These are phyloP conservation scores for Gastrodia elata DNA, from an alignment of 106 monocot species.

Conservation along the genomic window DNA sequence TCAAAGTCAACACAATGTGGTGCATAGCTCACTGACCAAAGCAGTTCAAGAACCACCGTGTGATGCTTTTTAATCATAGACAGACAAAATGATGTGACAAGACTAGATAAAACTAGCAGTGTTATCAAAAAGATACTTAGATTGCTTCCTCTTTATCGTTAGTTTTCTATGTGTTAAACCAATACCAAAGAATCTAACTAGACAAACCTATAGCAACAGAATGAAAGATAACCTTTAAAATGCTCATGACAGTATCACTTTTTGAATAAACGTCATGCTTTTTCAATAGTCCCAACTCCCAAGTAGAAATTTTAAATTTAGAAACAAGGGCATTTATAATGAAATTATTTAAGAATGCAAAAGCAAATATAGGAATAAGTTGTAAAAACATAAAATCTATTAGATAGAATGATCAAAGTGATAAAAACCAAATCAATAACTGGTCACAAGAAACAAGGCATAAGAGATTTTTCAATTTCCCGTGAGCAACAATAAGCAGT, in stretches of 20 bases:
- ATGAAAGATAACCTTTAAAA: background rate
- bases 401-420: background rate
- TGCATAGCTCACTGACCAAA: background rate
- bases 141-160: background rate
- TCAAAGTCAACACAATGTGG: background rate
- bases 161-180: background rate
- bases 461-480: background rate
- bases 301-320: no score
- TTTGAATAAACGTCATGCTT: background rate
- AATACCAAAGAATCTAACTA: background rate
- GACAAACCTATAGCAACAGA: background rate
- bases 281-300: background rate
- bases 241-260: background rate
- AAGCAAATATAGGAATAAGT: background rate
- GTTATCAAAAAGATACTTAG: background rate
- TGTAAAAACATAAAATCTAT: background rate
- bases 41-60: background rate
- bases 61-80: background rate
- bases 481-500: conserved; percentile 1
- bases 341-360: background rate
- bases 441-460: no score
- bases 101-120: background rate
- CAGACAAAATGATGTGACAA: background rate
- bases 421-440: background rate
- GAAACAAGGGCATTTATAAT: background rate